Percentiles rank a stretch among this genome's conserved stretches.
Conservation (phyloP, 1,284 basidiomycete species). For the Trichosporon sp. region DNA sequence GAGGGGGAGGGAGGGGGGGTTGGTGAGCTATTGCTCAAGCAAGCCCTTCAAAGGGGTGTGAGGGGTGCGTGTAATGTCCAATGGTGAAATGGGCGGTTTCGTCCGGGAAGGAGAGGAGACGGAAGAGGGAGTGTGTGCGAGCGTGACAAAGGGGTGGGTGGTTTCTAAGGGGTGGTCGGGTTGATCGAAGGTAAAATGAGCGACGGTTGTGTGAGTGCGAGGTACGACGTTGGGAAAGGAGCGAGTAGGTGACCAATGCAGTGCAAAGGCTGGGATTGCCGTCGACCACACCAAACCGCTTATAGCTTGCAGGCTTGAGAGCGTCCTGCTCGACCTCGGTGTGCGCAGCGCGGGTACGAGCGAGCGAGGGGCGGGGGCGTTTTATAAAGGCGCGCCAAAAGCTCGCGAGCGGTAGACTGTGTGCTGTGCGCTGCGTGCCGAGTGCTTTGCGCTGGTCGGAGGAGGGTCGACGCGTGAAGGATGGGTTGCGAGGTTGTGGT, state of each 20-base stretch:
- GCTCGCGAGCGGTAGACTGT: background rate
- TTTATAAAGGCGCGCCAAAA: background rate
- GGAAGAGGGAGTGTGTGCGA: background rate
- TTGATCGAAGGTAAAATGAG: background rate
- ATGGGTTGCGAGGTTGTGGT: background rate
- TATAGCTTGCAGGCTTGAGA: background rate
- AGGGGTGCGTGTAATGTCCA: background rate
- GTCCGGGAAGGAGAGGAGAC: background rate
- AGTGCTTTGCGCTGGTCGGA: background rate
- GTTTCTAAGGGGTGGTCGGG: background rate
- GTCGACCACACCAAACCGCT: background rate
- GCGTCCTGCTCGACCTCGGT: background rate
- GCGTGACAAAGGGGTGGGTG: conserved; percentile 11
- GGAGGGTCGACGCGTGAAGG: background rate
- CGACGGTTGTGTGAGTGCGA: conserved; percentile 13
- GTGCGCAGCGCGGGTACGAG: conserved; percentile 7
- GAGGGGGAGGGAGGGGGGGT: background rate
- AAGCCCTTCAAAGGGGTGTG: conserved; percentile 1
- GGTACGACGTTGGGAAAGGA: conserved; percentile 9
- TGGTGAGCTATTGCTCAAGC: conserved; percentile 10
- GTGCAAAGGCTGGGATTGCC: conserved; percentile 2
- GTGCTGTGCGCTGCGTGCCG: background rate
- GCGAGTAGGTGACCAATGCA: background rate
- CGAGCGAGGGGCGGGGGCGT: background rate
- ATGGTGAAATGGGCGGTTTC: background rate